Base-by-base conservation (phyloP, 768 basidiomycete genomes). In the Phaffia australis region DNA sequence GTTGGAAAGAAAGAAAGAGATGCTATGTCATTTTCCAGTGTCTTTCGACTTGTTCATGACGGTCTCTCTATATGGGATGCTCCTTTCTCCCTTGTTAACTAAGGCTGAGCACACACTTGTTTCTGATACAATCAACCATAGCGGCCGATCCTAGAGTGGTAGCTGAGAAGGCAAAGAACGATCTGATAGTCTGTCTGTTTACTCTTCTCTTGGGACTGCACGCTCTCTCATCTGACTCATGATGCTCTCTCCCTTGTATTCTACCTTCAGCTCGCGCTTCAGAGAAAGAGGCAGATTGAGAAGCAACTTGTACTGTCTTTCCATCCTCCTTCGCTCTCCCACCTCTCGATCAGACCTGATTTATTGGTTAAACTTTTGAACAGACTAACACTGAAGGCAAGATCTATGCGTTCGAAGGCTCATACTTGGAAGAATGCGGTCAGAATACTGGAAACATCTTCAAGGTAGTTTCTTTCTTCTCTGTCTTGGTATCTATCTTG, bases 391-490 rank as follows among this genome's bases (percentile, higher is more conserved):
- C 78, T 51, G 78, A 79, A 61, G 70, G 73, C 3, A 75, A 76
- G 9, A 78, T 79, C 62, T 76, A 76, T 64, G 74, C 73, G 3
- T 78, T 77, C 63, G 78, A 79, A 61, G 77, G 76, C 1, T 77
- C 76, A 30, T 79, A 79, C 64, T 72, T 79, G 15, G 75, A 76
- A 54, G 77, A 78, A 68, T 71, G 75, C 52, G 69, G 72, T 50
- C 68, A 72, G 0, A 69, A 75, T 8, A 74, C 76, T 2, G 78
- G 78, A 14, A 79, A 79, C 71, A 78, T 79, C 68, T 77, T 79
- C 71, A 77, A 77, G 71, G 76, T 76, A 5, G 60, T n/a, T 30
- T 21, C 19, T 3, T 8, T 50, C 23, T n/a, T 25, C 51, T 50
- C 23, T 56, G 32, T 32, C 21, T 19, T 62, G 35, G 11, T 42